Evolutionary conservation across 192 early-diverging fungal genomes (phyloP).

Genomic region (Backusella westeae): DNA sequence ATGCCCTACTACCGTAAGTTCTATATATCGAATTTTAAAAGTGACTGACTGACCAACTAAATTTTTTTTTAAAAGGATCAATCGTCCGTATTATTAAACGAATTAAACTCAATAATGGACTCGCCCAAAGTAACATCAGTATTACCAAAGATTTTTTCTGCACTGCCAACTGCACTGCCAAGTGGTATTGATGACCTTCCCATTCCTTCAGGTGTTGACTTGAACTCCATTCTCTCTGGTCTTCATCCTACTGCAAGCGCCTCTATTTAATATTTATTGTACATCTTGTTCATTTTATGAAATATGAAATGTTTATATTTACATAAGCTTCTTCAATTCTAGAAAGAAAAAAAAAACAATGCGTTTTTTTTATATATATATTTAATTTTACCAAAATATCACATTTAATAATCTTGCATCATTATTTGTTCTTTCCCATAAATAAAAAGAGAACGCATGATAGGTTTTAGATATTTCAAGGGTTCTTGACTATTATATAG

Average conservation of each 20-base stretch:
- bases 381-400: background rate
- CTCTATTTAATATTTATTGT: background rate
- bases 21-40: background rate
- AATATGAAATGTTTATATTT: background rate
- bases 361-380: too few relatives aligned
- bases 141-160: background rate
- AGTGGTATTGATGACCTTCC: background rate
- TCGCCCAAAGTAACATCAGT: background rate
- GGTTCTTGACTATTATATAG: background rate
- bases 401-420: background rate
- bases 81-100: background rate
- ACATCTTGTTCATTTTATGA: background rate
- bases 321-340: background rate
- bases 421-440: background rate
- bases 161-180: background rate
- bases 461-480: background rate
- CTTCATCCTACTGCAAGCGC: background rate
- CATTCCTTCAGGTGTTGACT: background rate
- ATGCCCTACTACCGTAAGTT: conserved; percentile 35
- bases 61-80: background rate
- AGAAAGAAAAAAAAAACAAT: background rate
- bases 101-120: background rate
- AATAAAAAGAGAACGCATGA: background rate
- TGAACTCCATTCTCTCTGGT: background rate
- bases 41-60: background rate